Evolutionary conservation across 192 early-diverging fungal genomes (phyloP), one percentile per base, ranked within the genome.

Genomic region (Mortierella hygrophila): DNA sequence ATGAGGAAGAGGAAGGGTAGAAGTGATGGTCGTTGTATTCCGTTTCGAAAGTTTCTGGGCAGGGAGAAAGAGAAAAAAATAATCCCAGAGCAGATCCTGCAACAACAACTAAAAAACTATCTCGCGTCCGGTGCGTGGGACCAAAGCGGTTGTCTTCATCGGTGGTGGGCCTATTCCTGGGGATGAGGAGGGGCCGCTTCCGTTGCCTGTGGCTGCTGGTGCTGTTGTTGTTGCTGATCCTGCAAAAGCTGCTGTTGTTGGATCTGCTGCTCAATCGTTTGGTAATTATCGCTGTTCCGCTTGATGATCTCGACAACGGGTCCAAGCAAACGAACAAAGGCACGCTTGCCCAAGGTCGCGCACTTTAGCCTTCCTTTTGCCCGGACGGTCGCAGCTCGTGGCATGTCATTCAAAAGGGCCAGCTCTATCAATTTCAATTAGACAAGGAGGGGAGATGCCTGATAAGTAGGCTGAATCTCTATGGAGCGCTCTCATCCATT

Each of bases 231-330:
- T 26, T 83, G 82, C 55, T 83, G 82, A 29, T 83, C 71, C 73
- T 83, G 82, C 70, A 77, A 68, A 37, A 74, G 41, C 41, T 79
- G 65, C 42, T 80, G 82, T 55, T 83, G 81, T 41, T 86, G 88
- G 60, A 87, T 83, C 63, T 87, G 85, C 35, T 88, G 87, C 44
- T 90, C 89, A 76, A 93, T 88, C 13, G 90, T 88, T 75, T 92
- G 89, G 87, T 99, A 99, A 88, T 99, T 98, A 72, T 91, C 94
- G 40, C 96, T 95, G 90, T 99, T 98, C 74, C 98, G 92, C 82
- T 98, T 95, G 75, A 99, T 94, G 69, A 99, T 99, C 82, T 98
- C 97, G 65, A 97, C 94, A 68, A 97, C 95, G 21, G 99, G 97
- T 10, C 99, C 99, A 7, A 99, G 91, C 69, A 99, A 90, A 20